These are phyloP conservation scores for Cryptosporidium baileyi DNA, from an alignment of 169 alveolate genomes.

Conservation along the genomic window DNA sequence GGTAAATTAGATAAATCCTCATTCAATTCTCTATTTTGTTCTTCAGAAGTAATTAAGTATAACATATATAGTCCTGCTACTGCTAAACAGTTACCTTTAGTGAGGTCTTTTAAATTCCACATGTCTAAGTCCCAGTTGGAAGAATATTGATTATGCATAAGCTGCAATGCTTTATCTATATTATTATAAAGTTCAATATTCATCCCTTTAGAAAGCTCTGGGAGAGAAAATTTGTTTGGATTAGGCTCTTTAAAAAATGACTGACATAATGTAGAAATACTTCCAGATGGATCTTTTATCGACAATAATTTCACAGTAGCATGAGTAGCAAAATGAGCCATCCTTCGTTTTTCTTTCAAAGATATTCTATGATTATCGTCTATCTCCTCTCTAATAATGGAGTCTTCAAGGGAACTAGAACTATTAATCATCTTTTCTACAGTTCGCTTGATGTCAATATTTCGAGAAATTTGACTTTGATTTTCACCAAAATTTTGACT, in stretches of 20 bases:
- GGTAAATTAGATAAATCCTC: constrained; percentile 24
- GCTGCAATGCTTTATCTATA: constrained; percentile 29
- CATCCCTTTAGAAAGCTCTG: constrained; percentile 35
- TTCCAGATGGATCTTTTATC: constrained; percentile 41
- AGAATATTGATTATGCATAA: constrained; percentile 44
- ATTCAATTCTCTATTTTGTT: neutral
- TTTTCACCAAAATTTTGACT: neutral
- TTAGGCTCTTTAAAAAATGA: neutral
- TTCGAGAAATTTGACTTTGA: neutral
- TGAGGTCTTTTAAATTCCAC: constrained; percentile 42
- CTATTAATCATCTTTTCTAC: constrained; percentile 25
- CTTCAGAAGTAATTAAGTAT: constrained; percentile 16
- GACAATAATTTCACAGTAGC: constrained; percentile 28
- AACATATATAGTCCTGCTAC: constrained; percentile 62
- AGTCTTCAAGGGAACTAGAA: constrained; percentile 8
- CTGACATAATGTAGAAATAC: neutral
- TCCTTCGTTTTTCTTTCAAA: constrained; percentile 55
- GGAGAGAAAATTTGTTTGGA: constrained; percentile 24
- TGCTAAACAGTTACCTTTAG: constrained; percentile 53
- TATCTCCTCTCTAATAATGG: neutral
- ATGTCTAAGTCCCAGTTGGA: constrained; percentile 65
- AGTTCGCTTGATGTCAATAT: neutral
- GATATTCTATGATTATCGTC: constrained; percentile 15
- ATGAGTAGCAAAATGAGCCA: constrained; percentile 48
- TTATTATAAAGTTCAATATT: neutral